A percentile compares a stretch with the other conserved stretches of the same genome.
Conservation (phyloP, 2,329 filamentous ascomycete genomes). For the Xylariaceae sp. region DNA sequence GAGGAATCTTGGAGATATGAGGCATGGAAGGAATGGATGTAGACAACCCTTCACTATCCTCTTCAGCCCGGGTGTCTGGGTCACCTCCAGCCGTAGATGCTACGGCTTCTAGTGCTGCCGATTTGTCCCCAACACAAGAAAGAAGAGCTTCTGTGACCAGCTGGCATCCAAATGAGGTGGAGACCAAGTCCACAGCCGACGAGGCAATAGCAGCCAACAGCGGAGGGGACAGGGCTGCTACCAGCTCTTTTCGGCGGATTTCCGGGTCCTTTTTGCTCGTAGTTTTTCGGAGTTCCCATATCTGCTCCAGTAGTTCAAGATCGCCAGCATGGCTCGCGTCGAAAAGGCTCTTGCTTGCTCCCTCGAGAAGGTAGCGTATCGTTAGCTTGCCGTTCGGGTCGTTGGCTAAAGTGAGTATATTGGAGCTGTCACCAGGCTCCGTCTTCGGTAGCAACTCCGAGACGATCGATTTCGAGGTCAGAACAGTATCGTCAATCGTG, state of each 20-base stretch:
- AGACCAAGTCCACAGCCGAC: constrained; percentile 61
- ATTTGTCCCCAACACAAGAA: constrained; percentile 68
- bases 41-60: constrained; percentile 27
- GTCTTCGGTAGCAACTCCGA: constrained; percentile 76
- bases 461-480: constrained; percentile 80
- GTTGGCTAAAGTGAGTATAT: constrained; percentile 58
- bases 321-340: constrained; percentile 58
- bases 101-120: constrained; percentile 64
- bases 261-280: constrained; percentile 92
- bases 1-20: constrained; percentile 57
- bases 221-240: constrained; percentile 66
- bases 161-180: constrained; percentile 79
- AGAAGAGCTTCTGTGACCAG: constrained; percentile 80
- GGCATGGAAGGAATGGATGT: constrained; percentile 25
- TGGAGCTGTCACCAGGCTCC: constrained; percentile 55
- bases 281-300: constrained; percentile 70
- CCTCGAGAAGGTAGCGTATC: constrained; percentile 77
- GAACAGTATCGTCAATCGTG: constrained; percentile 88
- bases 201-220: constrained; percentile 69
- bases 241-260: constrained; percentile 67
- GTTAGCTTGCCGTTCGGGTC: constrained; percentile 61
- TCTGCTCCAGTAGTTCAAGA: constrained; percentile 65
- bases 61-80: constrained; percentile 31
- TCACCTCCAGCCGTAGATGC: constrained; percentile 58
- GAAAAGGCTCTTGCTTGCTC: constrained; percentile 55